Base-by-base conservation (phyloP, 2,329 filamentous ascomycete species). In the Pseudogymnoascus sp. region DNA sequence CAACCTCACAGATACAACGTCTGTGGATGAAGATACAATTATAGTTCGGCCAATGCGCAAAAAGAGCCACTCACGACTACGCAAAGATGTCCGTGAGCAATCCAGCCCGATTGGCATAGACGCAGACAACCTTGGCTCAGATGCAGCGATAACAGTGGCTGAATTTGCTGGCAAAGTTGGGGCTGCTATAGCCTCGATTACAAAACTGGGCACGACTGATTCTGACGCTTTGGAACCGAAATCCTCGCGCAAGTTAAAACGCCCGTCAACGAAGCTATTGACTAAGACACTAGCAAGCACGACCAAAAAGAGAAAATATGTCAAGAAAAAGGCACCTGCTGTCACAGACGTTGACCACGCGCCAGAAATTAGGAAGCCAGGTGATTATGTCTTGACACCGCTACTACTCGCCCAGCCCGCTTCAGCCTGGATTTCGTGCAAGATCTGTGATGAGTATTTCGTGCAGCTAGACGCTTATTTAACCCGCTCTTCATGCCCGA, bases 391-490 rank as follows among this genome's bases (percentile, higher is more conserved):
- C 31, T 85, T 93, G 19, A 96, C 91, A 0, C 82, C 86, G 0
- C 80, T 87, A 11, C 81, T 97, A 0, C 84, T 97, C 0, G 86
- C 86, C 0, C 87, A 92, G 66, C 86, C 88, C 0, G 80, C 77
- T 80, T 92, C 79, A 80, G 91, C 80, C 72, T 97, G 93, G 93
- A 90, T 96, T 50, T 85, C 91, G 66, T 99, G 95, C 76, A 90
- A 86, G 61, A 91, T 89, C 26, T 99, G 95, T 76, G 83, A 85
- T 60, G 82, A 82, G 0, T 85, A 87, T 65, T 99, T 97, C 72
- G 88, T 97, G 5, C 93, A 97, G 74, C 82, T 86, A 42, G 89
- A 97, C 67, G 91, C 91, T 0, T 97, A 96, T 74, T 88, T 87
- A 67, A 97, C 93, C 1, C 86, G 88, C 61, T 86, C 89, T 59